Evolutionary conservation across 345 rosid species (phyloP).

Genomic region (Eucalyptus victrix): DNA sequence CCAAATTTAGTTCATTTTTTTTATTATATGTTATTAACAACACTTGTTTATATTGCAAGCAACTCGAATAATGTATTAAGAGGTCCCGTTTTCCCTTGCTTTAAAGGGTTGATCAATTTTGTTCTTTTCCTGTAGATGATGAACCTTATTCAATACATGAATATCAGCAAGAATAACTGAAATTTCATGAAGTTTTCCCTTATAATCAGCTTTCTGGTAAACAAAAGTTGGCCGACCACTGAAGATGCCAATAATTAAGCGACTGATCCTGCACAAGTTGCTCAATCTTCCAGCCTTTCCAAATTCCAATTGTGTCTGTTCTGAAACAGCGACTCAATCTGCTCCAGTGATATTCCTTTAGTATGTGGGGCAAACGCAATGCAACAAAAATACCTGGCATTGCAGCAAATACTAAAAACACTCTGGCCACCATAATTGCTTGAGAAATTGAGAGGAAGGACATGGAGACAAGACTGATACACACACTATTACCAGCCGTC

Average conservation of each 20-base stretch:
- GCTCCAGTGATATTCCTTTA: constrained; percentile 50
- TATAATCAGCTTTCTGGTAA: neutral
- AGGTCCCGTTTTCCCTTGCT: neutral
- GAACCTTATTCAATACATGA: neutral
- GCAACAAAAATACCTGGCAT: constrained; percentile 29
- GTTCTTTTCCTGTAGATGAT: neutral
- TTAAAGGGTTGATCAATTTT: neutral
- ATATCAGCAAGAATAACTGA: neutral
- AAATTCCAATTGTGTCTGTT: neutral
- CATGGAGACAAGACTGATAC: constrained; percentile 47
- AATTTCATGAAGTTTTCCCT: neutral
- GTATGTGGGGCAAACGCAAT: constrained; percentile 29
- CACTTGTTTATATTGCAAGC: neutral
- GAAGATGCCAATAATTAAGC: neutral
- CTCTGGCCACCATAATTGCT: constrained; percentile 39
- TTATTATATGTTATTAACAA: neutral
- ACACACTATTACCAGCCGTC: constrained; percentile 37
- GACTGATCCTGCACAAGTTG: neutral
- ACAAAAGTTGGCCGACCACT: neutral
- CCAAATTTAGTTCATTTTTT: neutral
- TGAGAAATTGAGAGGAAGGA: constrained; percentile 42
- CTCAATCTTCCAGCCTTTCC: neutral
- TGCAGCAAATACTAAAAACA: constrained; percentile 28
- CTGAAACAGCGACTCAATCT: constrained; percentile 34
- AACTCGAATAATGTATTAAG: neutral